These are phyloP conservation scores for Pelargonium cotyledonis DNA, from an alignment of 441 rosid species.

Conservation along the genomic window DNA sequence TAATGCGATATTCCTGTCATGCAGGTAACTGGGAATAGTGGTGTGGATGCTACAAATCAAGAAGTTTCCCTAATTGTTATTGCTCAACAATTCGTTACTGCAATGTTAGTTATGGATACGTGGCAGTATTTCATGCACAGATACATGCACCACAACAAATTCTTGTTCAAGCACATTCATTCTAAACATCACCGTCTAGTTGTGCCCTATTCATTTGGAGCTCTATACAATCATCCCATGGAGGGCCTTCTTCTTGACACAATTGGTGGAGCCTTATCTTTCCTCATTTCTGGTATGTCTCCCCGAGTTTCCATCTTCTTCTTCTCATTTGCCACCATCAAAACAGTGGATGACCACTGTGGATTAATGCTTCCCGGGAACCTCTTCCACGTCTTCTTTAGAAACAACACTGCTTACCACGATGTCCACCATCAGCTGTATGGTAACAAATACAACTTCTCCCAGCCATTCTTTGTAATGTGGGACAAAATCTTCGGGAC, in stretches of 20 bases:
- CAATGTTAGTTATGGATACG: conserved; percentile 78
- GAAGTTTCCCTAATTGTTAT: conserved; percentile 42
- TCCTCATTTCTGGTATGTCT: conserved; percentile 87
- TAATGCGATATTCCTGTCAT: conserved; percentile 8
- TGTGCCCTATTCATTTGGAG: conserved; percentile 87
- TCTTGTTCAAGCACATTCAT: conserved; percentile 74
- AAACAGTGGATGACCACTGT: conserved; percentile 90
- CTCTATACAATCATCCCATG: conserved; percentile 65
- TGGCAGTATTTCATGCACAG: conserved; percentile 94
- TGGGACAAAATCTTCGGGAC: conserved; percentile 95
- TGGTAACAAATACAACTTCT: conserved; percentile 84
- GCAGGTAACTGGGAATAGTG: conserved; percentile 63
- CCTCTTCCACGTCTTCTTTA: conserved; percentile 73
- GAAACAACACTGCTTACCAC: conserved; percentile 86
- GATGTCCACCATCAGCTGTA: conserved; percentile 92
- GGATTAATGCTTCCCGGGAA: conserved; percentile 95
- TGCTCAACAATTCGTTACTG: conserved; percentile 57
- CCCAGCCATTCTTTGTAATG: conserved; percentile 85
- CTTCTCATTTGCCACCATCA: conserved; percentile 88
- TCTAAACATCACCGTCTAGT: conserved; percentile 86
- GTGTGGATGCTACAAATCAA: conserved; percentile 26
- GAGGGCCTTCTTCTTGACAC: conserved; percentile 92
- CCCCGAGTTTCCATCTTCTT: conserved; percentile 78
- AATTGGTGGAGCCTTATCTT: conserved; percentile 85
- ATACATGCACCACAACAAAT: conserved; percentile 86